These are phyloP conservation scores for Ophiognomonia clavigignenti-juglandacearum DNA, from an alignment of 2,329 filamentous ascomycete species.

Conservation along the genomic window DNA sequence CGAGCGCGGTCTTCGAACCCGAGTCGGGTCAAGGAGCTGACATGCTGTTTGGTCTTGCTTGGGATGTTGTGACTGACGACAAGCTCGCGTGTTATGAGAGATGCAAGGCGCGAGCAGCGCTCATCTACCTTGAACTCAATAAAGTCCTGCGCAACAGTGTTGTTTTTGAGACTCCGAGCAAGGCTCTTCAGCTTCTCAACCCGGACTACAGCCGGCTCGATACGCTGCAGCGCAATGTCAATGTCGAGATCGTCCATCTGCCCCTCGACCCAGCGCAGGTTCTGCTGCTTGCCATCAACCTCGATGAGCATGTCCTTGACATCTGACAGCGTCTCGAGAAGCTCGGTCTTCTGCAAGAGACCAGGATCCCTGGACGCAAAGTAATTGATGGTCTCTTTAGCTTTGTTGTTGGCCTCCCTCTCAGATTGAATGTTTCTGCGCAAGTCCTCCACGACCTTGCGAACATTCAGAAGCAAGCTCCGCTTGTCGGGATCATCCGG, in stretches of 20 bases:
- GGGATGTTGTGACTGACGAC: conserved; percentile 73
- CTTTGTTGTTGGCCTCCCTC: conserved; percentile 79
- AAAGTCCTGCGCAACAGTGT: conserved; percentile 82
- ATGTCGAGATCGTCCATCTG: conserved; percentile 97
- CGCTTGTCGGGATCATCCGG: conserved; percentile 73
- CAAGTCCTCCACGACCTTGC: conserved; percentile 88
- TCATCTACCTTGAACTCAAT: conserved; percentile 90
- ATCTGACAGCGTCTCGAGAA: conserved; percentile 72
- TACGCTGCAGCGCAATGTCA: conserved; percentile 84
- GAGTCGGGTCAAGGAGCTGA: conserved; percentile 78
- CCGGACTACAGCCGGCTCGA: conserved; percentile 76
- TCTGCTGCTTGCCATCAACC: conserved; percentile 94
- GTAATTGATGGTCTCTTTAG: conserved; percentile 80
- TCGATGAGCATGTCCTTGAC: conserved; percentile 89
- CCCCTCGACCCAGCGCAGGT: conserved; percentile 89
- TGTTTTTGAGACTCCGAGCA: conserved; percentile 76
- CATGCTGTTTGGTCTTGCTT: conserved; percentile 72
- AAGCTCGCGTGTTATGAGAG: conserved; percentile 71
- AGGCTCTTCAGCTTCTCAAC: conserved; percentile 83
- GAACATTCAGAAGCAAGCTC: conserved; percentile 78
- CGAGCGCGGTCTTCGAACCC: conserved; percentile 88
- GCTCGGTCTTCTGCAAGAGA: conserved; percentile 71
- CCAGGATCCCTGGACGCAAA: conserved; percentile 75
- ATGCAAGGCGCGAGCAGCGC: conserved; percentile 71
- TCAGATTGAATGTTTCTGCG: conserved; percentile 81